Evolutionary conservation across 2,329 filamentous ascomycete species (phyloP), one percentile per base, ranked within the genome.

Genomic region (Pseudocercospora vitis): DNA sequence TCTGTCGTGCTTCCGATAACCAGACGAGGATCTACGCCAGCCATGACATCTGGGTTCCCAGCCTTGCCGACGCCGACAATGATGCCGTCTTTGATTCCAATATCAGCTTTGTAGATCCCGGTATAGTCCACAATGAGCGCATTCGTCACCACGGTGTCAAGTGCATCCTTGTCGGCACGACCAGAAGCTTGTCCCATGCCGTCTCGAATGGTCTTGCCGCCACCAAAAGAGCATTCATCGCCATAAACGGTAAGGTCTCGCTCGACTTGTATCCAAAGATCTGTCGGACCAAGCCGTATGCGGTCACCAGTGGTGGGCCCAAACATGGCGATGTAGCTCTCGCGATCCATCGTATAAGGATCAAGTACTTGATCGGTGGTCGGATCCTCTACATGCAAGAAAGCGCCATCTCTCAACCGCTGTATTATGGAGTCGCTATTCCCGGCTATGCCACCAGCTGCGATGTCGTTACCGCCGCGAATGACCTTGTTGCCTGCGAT

Each of bases 1-100:
- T 97, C 92, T 0, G 92, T 97, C 62, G 88, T 89, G 59, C 86
- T 87, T 8, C 92, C 92, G 7, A 96, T 83, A 1, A 96, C 76
- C 84, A 97, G 84, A 52, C 84, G 80, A 0, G 83, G 78, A 55
- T 86, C 78, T 5, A 97, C 89, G 3, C 89, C 89, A 26, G 94
- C 87, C 92, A 96, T 96, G 42, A 95, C 84, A 72, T 97, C 92
- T n/a, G 92, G 92, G 66, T 96, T 97, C 16, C 92, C 92, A 12
- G 92, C 90, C 73, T 97, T 96, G 55, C 92, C 92, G 63, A 97
- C 92, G 0, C 84, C 92, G 23, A 86, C 85, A 65, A 97, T 96
- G 32, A 87, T 70, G 2, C 92, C 91, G 62, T 91, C 74, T 71
- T 95, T 96, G 70, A 97, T 85, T 23, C 92, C 92, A 68, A 97